These are phyloP conservation scores for Cladosporium velox DNA, from an alignment of 2,329 filamentous ascomycete species.

Conservation along the genomic window DNA sequence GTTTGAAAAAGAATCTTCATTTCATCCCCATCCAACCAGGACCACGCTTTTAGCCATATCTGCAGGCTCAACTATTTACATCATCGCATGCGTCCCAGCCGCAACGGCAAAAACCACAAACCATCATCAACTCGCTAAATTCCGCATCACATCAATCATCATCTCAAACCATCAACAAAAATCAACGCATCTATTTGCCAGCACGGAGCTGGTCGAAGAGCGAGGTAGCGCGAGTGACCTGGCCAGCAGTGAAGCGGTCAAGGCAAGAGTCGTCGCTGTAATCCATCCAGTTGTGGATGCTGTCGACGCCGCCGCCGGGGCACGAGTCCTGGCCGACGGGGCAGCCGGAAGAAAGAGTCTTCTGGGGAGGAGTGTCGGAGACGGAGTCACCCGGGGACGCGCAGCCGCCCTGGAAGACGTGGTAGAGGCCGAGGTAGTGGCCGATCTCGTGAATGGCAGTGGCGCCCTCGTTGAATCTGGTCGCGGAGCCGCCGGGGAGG, in stretches of 20 bases:
- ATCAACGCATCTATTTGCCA: slow-evolving; percentile 1
- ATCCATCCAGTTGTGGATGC: slow-evolving; percentile 58
- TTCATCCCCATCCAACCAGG: background rate
- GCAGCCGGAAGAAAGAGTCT: slow-evolving; percentile 51
- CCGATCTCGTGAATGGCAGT: slow-evolving; percentile 49
- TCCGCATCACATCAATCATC: background rate
- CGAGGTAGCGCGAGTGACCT: slow-evolving; percentile 22
- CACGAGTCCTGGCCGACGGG: slow-evolving; percentile 52
- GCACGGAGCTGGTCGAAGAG: slow-evolving; percentile 24
- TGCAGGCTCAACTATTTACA: background rate
- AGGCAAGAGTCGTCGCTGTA: slow-evolving; percentile 34
- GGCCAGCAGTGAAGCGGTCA: slow-evolving; percentile 27
- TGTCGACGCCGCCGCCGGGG: slow-evolving; percentile 48
- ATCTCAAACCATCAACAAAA: background rate
- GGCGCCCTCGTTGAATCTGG: slow-evolving; percentile 48
- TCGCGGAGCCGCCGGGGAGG: slow-evolving; percentile 52
- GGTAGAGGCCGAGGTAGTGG: slow-evolving; percentile 48
- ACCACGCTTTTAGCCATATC: background rate
- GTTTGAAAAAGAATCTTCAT: background rate
- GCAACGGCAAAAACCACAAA: background rate
- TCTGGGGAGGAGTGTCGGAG: slow-evolving; percentile 44
- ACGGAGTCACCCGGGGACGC: slow-evolving; percentile 46
- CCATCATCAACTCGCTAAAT: background rate
- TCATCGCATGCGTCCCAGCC: background rate
- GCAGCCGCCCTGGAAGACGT: slow-evolving; percentile 49